Evolutionary conservation across 768 basidiomycete species (phyloP).

Genomic region (Phanerodontia chrysosporium): DNA sequence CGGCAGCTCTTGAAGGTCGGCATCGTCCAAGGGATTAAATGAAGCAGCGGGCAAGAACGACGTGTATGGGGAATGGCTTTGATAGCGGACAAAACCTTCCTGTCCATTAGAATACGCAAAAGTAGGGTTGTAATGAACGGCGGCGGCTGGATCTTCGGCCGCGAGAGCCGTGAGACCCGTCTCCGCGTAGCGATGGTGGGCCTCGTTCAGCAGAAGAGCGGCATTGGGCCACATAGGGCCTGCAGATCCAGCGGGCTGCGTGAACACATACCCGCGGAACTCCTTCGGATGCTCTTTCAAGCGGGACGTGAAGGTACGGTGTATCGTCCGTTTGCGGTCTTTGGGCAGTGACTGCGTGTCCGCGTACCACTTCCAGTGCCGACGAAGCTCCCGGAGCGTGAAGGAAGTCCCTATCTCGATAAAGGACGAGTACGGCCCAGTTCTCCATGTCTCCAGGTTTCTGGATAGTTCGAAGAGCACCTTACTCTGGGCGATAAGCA

Average conservation of each 20-base stretch:
- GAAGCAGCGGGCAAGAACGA: slow-evolving; percentile 38
- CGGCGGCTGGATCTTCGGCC: neutral
- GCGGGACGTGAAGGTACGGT: neutral
- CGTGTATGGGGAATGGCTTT: slow-evolving; percentile 38
- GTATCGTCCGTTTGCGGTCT: neutral
- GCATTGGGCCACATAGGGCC: neutral
- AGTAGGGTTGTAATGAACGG: slow-evolving; percentile 35
- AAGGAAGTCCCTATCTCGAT: slow-evolving; percentile 35
- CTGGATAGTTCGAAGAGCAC: slow-evolving; percentile 32
- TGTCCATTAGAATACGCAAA: slow-evolving; percentile 39
- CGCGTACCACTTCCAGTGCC: slow-evolving; percentile 34
- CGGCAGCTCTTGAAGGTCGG: neutral
- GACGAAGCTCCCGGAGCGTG: slow-evolving; percentile 36
- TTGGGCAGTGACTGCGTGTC: slow-evolving; percentile 14
- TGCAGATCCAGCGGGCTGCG: neutral
- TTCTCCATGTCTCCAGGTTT: slow-evolving; percentile 35
- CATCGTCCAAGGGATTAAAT: neutral
- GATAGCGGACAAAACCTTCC: slow-evolving; percentile 36
- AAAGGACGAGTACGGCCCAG: slow-evolving; percentile 32
- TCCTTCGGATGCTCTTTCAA: neutral
- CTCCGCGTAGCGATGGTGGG: neutral
- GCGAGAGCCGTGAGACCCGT: neutral
- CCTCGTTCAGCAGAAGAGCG: neutral
- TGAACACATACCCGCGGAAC: neutral
- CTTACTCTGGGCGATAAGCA: slow-evolving; percentile 35